Base-by-base conservation (phyloP, 768 basidiomycete genomes). In the Auricularia sp. region DNA sequence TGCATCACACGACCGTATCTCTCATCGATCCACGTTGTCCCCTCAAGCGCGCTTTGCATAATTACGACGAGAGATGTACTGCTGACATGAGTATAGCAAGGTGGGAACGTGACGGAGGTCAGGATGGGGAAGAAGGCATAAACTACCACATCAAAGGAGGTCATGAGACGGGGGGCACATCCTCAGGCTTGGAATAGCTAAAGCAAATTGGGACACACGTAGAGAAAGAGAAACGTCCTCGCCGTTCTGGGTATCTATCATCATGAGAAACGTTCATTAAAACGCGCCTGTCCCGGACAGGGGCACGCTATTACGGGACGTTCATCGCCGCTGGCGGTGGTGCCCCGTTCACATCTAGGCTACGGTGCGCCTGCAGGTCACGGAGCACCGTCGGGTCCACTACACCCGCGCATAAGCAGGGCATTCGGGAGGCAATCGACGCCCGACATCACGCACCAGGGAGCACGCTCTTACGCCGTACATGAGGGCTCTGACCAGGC, bases 401-500 rank as follows among this genome's bases (percentile, higher is more conserved):
- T 90, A 75, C 56, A 54, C 24, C 47, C 16, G 61, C 39, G 33
- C 29, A 42, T 24, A 21, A 18, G 68, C 68, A 71, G 51, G 66
- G 37, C 65, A 64, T 67, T 33, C 24, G 56, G 5, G 21, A 36
- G 21, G 16, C 1, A 33, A 14, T 36, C 24, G 14, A 37, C 16
- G 13, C 51, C 39, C 39, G 39, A 42, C 64, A 61, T 18, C n/a
- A 71, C 74, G 64, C 74, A 92, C 92, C 89, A 78, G 94, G 95
- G 67, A 98, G 81, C 59, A 96, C 94, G 71, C 93, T 96, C 81
- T 94, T 97, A 75, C 96, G 84, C 70, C 96, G 86, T 39, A 95
- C 85, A 76, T 99, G 96, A 63, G 94, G 82, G 54, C 87, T 84
- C 65, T 80, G 77, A 64, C 82, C 76, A 68, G 80, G 75, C 36